Evolutionary conservation across 2,329 filamentous ascomycete species (phyloP).

Genomic region (Shiraia bambusicola): DNA sequence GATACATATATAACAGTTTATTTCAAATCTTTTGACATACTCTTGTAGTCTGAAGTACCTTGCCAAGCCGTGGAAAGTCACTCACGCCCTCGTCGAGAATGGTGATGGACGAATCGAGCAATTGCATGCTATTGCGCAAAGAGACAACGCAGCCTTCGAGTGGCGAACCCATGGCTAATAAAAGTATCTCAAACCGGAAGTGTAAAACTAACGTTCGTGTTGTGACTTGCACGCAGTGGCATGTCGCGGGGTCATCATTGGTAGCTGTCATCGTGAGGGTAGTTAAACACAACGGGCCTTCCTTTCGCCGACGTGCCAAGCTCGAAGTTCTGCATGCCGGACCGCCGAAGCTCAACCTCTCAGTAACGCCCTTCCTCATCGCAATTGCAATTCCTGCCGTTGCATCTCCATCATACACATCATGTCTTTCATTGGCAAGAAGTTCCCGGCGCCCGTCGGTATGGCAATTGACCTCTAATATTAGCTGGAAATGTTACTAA

Average conservation of each 20-base stretch:
- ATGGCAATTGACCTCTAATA: slow-evolving; percentile 29
- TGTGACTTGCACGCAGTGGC: not conserved
- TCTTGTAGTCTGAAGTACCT: slow-evolving; percentile 63
- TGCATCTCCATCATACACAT: slow-evolving; percentile 35
- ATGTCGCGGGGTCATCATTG: slow-evolving; percentile 17
- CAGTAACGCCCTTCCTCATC: slow-evolving; percentile 32
- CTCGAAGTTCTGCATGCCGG: slow-evolving; percentile 26
- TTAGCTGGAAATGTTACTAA: slow-evolving; percentile 27
- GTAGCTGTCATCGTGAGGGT: slow-evolving; percentile 7
- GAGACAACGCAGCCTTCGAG: slow-evolving; percentile 62
- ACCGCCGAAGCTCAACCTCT: slow-evolving; percentile 21
- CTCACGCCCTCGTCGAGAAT: slow-evolving; percentile 64
- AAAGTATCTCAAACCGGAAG: not conserved
- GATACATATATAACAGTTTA: not conserved
- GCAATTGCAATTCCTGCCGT: slow-evolving; percentile 33
- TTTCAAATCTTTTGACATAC: slow-evolving; percentile 44
- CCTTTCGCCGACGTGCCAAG: slow-evolving; percentile 29
- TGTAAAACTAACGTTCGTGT: not conserved
- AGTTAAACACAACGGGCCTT: slow-evolving; percentile 26
- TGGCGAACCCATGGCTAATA: slow-evolving; percentile 40
- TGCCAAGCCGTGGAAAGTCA: slow-evolving; percentile 63
- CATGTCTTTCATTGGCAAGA: slow-evolving; percentile 54
- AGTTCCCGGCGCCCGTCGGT: slow-evolving; percentile 55
- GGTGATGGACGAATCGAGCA: slow-evolving; percentile 63
- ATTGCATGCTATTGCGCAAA: slow-evolving; percentile 60